These are phyloP conservation scores for Microdochium bolleyi DNA, from an alignment of 2,329 filamentous ascomycete genomes.

Conservation along the genomic window DNA sequence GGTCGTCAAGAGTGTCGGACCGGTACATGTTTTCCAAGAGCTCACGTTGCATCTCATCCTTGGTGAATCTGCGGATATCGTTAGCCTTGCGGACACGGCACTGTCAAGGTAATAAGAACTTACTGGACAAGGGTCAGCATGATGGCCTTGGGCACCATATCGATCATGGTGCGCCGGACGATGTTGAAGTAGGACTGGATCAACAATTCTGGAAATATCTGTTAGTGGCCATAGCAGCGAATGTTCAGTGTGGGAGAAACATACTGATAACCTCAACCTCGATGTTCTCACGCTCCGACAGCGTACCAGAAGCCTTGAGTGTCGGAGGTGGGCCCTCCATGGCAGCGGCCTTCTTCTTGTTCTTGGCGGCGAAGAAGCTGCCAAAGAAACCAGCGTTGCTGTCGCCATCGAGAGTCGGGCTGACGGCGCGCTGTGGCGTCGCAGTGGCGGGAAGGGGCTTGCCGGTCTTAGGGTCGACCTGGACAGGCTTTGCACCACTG, in stretches of 20 bases:
- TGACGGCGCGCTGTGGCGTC: constrained; percentile 64
- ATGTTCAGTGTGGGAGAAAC: constrained; percentile 24
- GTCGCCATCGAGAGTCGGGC: constrained; percentile 56
- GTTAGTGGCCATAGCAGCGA: neutral
- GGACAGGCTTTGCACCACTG: constrained; percentile 72
- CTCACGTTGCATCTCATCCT: constrained; percentile 97
- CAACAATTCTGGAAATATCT: constrained; percentile 60
- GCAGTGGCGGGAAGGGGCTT: constrained; percentile 70
- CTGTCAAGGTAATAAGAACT: constrained; percentile 27
- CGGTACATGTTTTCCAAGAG: constrained; percentile 97
- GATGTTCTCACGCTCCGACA: constrained; percentile 89
- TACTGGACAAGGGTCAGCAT: constrained; percentile 96
- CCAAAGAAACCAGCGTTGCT: constrained; percentile 83
- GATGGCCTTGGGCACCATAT: constrained; percentile 99
- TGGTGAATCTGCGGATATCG: constrained; percentile 61
- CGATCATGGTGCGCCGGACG: constrained; percentile 95
- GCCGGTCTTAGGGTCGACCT: constrained; percentile 97
- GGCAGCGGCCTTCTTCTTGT: constrained; percentile 99
- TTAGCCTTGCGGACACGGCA: constrained; percentile 4
- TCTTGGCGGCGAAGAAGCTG: constrained; percentile 97
- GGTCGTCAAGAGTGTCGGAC: constrained; percentile 78
- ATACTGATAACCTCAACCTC: constrained; percentile 97
- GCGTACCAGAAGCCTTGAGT: constrained; percentile 86
- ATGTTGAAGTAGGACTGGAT: constrained; percentile 98
- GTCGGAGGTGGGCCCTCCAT: constrained; percentile 94